Base-by-base conservation (phyloP, 805 yeast species). In the Yarrowia sp. region DNA sequence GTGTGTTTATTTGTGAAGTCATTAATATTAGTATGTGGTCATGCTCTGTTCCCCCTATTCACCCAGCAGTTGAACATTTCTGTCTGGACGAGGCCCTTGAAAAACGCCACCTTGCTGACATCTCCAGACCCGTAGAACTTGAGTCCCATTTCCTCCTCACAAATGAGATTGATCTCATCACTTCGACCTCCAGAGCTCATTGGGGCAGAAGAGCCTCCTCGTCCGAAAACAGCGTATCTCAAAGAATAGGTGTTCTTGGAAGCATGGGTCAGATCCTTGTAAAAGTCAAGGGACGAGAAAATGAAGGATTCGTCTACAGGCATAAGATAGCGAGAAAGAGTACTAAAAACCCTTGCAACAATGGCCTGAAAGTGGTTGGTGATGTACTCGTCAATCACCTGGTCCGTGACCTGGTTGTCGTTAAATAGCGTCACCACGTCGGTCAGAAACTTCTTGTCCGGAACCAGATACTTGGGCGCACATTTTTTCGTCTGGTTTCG, bases 31-130 rank as follows among this genome's bases (percentile, higher is more conserved):
- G 30, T 26, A 26, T 8, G 4, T 26, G 30, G 8, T 8, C 30
- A 17, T 38, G n/a, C 40, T 7, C 17, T 5, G 22, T 26, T 24
- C 11, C 17, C 38, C n/a, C 62, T 17, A 9, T 32, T 48, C 11
- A 58, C 51, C 63, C 63, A 58, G 4, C n/a, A 16, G 8, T 22
- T 30, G 22, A 58, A 58, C 63, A 58, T 58, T 7, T 58, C 51
- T 3, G 51, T 41, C 63, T 58, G 63, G n/a, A 43, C 51, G 5
- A 58, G 28, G 14, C 22, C 41, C 28, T 58, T 58, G 51, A 58
- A 58, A 21, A 58, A 58, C 7, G 40, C 51, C 38, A 58, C 51
- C 22, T 58, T 58, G 17, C 11, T n/a, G 30, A n/a, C 14, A 17
- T 58, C 63, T 14, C 49, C 51, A 12, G 51, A 32, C 11, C 51